Percentiles rank a stretch among this genome's conserved stretches.
Evolutionary conservation across 257 asterid species (phyloP).

Genomic region (Pogostemon cablin): DNA sequence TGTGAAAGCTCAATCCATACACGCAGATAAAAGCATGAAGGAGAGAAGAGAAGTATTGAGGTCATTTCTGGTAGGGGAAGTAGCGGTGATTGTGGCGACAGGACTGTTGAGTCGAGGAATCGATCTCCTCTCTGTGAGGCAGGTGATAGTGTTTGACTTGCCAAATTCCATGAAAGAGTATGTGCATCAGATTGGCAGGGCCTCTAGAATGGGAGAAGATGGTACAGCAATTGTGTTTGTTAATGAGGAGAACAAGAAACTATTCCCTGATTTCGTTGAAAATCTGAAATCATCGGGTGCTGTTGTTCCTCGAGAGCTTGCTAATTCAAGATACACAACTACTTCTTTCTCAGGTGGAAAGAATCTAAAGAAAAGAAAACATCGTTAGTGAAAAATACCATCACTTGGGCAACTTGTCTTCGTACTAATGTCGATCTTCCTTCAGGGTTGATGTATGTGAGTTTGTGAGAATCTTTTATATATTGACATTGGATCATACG

Average conservation of each 20-base stretch:
- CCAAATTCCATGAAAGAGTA: conserved; percentile 89
- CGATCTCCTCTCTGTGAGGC: conserved; percentile 73
- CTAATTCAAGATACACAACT: conserved; percentile 49
- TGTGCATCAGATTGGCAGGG: conserved; percentile 94
- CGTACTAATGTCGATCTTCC: neutral
- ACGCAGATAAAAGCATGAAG: conserved; percentile 90
- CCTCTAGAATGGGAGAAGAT: conserved; percentile 87
- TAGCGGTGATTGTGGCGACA: conserved; percentile 73
- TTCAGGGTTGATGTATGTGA: neutral
- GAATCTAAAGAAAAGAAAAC: conserved; percentile 67
- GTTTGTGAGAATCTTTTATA: neutral
- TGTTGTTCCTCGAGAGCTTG: conserved; percentile 77
- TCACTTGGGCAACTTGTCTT: neutral
- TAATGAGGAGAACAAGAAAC: conserved; percentile 78
- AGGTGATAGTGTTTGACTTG: conserved; percentile 89
- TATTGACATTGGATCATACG: neutral
- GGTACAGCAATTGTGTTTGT: conserved; percentile 76
- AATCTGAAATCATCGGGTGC: conserved; percentile 71
- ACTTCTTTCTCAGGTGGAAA: conserved; percentile 44
- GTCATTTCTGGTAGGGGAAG: conserved; percentile 81
- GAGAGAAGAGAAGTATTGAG: conserved; percentile 77
- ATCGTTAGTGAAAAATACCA: conserved; percentile 38
- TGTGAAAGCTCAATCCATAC: conserved; percentile 71
- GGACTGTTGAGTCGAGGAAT: conserved; percentile 95
- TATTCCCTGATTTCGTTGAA: conserved; percentile 68